A percentile compares a stretch with the other conserved stretches of the same genome.
Evolutionary conservation across 176 grass and related monocot species (phyloP).

Genomic region (Aegilops speltoides): DNA sequence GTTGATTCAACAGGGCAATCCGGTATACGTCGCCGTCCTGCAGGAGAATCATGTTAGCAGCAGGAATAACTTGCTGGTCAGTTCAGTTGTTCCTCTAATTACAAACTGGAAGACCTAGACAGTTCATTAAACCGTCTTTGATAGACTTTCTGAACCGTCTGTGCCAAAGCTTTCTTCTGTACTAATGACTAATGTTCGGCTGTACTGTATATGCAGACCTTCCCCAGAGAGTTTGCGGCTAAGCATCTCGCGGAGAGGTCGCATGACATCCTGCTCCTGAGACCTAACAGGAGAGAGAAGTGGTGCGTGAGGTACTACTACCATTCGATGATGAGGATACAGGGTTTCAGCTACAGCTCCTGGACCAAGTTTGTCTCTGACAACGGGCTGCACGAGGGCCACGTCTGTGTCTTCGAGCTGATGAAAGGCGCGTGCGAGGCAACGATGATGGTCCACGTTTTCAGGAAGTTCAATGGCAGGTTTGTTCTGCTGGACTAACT

Average conservation of each 20-base stretch:
- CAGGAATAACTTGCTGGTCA: constrained; percentile 24
- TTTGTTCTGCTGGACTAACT: background rate
- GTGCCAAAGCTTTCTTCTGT: background rate
- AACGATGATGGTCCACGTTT: constrained; percentile 26
- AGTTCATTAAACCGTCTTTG: background rate
- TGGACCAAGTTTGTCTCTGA: constrained; percentile 22
- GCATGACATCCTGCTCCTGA: constrained; percentile 19
- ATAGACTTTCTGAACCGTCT: background rate
- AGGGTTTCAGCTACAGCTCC: background rate
- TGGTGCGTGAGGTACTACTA: constrained; percentile 24
- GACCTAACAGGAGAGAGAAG: constrained; percentile 21
- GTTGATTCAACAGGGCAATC: constrained; percentile 31
- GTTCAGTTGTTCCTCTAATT: background rate
- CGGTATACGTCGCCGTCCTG: constrained; percentile 29
- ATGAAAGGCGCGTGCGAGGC: background rate
- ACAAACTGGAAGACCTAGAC: background rate
- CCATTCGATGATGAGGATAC: background rate
- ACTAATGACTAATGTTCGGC: background rate
- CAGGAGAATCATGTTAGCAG: background rate
- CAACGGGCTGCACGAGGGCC: constrained; percentile 13
- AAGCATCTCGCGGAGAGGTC: constrained; percentile 35
- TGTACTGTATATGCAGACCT: constrained; percentile 5
- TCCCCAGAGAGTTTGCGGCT: constrained; percentile 26
- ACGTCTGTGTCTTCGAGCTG: constrained; percentile 46
- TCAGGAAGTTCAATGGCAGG: background rate